Evolutionary conservation across 371 early-diverging fungal species (phyloP).

Genomic region (Syncephalastrum monosporum): DNA sequence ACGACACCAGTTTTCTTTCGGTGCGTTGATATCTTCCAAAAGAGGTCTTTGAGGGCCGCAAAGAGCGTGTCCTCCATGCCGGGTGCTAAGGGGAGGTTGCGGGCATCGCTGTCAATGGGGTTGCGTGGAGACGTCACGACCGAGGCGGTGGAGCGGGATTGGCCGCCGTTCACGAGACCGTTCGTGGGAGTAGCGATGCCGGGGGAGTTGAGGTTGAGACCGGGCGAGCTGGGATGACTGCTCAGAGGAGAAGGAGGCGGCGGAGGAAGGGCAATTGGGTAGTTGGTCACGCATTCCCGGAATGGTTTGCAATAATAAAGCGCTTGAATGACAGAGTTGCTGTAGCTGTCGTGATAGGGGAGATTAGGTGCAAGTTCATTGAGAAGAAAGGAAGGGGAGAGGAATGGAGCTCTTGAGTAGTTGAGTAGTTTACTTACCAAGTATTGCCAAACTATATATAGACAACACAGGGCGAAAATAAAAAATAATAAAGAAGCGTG

Average conservation of each 20-base stretch:
- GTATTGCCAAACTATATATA: constrained; percentile 85
- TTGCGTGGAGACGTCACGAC: background rate
- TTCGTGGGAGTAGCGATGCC: background rate
- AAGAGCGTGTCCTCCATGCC: constrained; percentile 82
- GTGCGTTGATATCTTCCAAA: constrained; percentile 79
- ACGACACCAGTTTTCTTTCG: constrained; percentile 83
- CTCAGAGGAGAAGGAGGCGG: constrained; percentile 25
- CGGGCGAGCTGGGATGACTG: constrained; percentile 17
- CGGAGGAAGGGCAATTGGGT: constrained; percentile 44
- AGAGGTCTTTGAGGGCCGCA: constrained; percentile 84
- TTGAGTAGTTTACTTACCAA: constrained; percentile 54
- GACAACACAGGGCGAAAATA: background rate
- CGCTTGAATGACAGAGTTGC: constrained; percentile 95
- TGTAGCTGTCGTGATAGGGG: constrained; percentile 63
- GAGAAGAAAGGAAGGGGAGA: no score
- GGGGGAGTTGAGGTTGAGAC: background rate
- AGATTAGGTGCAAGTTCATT: constrained; percentile 6
- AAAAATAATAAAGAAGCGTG: constrained; percentile 1
- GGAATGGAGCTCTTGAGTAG: background rate
- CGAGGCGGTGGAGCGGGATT: background rate
- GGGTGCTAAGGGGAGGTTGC: constrained; percentile 42
- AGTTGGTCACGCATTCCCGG: constrained; percentile 85
- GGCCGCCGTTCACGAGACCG: background rate
- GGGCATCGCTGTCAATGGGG: constrained; percentile 15
- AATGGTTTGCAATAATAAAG: constrained; percentile 95